phyloP scores from a whole-genome alignment of 2,329 filamentous ascomycete species.

The Thermoascus crustaceus region DNA sequence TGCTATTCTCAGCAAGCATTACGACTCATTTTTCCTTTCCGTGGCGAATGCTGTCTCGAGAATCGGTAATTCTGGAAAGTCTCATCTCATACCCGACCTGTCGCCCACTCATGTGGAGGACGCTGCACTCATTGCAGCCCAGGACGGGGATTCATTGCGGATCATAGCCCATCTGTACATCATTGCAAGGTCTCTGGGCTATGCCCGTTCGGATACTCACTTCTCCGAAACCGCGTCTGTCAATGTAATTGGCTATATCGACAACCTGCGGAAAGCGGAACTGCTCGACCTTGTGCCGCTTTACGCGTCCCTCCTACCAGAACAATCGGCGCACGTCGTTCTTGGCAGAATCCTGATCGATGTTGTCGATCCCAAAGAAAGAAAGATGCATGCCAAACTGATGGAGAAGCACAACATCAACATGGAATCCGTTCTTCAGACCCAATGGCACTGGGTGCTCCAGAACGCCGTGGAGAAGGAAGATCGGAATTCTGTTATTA shows the following conservation, averaged over 20 bases:
- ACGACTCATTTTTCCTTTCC: slow-evolving; percentile 33
- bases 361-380: slow-evolving; percentile 57
- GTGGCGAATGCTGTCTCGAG: slow-evolving; percentile 35
- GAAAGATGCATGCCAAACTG: slow-evolving; percentile 61
- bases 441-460: slow-evolving; percentile 48
- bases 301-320: slow-evolving; percentile 72
- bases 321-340: slow-evolving; percentile 57
- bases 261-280: slow-evolving; percentile 62
- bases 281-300: slow-evolving; percentile 74
- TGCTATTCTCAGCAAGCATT: slow-evolving; percentile 35
- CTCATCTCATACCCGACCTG: slow-evolving; percentile 27
- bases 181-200: slow-evolving; percentile 54
- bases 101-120: slow-evolving; percentile 49
- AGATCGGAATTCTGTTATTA: slow-evolving; percentile 20
- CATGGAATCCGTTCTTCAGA: slow-evolving; percentile 62
- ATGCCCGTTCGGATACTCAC: slow-evolving; percentile 41
- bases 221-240: slow-evolving; percentile 54
- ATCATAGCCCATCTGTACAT: slow-evolving; percentile 61
- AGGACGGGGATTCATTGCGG: slow-evolving; percentile 54
- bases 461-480: slow-evolving; percentile 27
- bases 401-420: slow-evolving; percentile 70
- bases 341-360: slow-evolving; percentile 71
- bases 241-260: slow-evolving; percentile 73
- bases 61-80: slow-evolving; percentile 19
- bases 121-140: slow-evolving; percentile 28